Conservation (phyloP, 2,329 filamentous ascomycete genomes). For the Colletotrichum godetiae region DNA sequence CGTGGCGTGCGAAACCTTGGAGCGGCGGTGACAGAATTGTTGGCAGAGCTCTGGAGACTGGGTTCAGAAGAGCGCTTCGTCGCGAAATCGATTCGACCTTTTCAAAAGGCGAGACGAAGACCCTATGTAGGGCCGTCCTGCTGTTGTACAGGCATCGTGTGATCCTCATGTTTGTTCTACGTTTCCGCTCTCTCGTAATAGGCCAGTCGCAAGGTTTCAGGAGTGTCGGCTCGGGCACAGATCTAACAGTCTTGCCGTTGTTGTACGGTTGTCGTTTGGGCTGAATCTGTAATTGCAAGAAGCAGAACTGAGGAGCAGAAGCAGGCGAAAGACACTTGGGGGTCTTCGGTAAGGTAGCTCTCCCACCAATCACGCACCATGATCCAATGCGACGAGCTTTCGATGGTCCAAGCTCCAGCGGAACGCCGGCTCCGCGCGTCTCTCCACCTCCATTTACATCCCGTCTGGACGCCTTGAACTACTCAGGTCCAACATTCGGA, state of each 20-base stretch:
- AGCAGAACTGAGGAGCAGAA: not conserved
- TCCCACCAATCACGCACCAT: constrained; percentile 23
- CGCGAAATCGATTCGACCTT: constrained; percentile 40
- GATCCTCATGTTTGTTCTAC: constrained; percentile 49
- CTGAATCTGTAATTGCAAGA: not conserved
- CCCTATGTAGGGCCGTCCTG: constrained; percentile 57
- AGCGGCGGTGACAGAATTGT: not conserved
- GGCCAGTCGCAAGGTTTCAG: not conserved
- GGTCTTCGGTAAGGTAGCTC: not conserved
- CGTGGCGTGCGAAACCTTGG: constrained; percentile 16
- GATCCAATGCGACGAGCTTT: constrained; percentile 29
- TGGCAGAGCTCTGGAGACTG: constrained; percentile 5
- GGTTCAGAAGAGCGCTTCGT: constrained; percentile 35
- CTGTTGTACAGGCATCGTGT: constrained; percentile 55
- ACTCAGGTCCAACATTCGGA: not conserved
- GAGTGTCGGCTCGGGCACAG: not conserved
- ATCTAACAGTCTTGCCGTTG: not conserved
- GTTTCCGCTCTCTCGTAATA: not conserved
- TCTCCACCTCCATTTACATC: not conserved
- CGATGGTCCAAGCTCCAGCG: constrained; percentile 29
- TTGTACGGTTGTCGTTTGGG: not conserved
- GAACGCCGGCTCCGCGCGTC: constrained; percentile 2
- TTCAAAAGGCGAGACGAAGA: constrained; percentile 55
- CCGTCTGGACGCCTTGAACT: not conserved
- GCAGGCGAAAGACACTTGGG: not conserved